Evolutionary conservation across 2,329 filamentous ascomycete species (phyloP), one percentile per base, ranked within the genome.

Genomic region (Pestalotiopsis sp.): DNA sequence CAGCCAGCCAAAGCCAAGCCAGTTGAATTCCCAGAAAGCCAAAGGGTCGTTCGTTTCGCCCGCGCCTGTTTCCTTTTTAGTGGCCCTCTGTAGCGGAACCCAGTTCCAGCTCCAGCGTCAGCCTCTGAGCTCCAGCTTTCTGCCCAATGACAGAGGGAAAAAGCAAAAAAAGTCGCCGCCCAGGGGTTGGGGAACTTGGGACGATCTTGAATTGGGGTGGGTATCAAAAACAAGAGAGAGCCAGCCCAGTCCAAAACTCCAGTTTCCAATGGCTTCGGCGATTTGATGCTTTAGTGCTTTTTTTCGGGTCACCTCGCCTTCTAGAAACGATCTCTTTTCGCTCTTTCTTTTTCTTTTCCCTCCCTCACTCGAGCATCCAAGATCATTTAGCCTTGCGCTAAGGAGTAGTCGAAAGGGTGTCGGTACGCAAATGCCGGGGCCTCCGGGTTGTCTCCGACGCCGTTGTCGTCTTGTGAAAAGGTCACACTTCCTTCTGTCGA

Each of bases 341-440:
- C 31, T 36, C 31, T 36, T 9, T 36, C 25, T 7, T 25, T 59
- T 13, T 5, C 6, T n/a, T n/a, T 25, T 59, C 56, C 31, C 31
- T 36, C 31, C 5, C 20, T 59, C 7, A n/a, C 56, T 59, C 23
- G 59, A 12, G 36, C 27, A 20, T 36, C n/a, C 25, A 25, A 39
- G 59, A 38, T 38, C 36, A 49, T 23, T 25, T 49, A 64, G 61
- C 11, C 61, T 64, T 45, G 36, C 61, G 61, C 61, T 49, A 64
- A 64, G 17, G 20, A 39, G 61, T 39, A 52, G 36, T 36, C 39
- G 39, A 13, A 27, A 14, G 25, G 57, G 23, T 59, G 38, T 64
- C 20, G 49, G 61, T 36, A 36, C 31, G 38, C 41, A 52, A 36
- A 64, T 64, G 61, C 61, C 61, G 61, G 61, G 14, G 14, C n/a